These are phyloP conservation scores for Cicer yamashitae DNA, from an alignment of 306 rosid genomes.

Conservation along the genomic window DNA sequence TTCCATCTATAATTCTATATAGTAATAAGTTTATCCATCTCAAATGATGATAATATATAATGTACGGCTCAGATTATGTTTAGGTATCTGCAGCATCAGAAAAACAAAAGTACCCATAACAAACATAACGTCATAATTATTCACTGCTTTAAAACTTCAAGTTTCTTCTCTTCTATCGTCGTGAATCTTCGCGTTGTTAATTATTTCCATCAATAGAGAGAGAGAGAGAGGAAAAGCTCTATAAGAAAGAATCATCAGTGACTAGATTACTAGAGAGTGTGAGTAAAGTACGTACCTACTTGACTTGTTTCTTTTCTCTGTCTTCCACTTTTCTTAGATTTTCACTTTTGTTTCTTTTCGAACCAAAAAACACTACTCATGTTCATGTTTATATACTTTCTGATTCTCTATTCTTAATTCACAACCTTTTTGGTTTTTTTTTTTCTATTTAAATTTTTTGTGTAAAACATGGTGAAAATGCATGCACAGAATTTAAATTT, in stretches of 20 bases:
- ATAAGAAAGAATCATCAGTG: constrained; percentile 9
- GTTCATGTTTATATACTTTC: constrained; percentile 5
- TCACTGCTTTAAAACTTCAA: constrained; percentile 8
- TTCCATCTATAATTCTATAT: no score
- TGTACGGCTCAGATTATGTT: constrained; percentile 42
- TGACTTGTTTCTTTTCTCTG: constrained; percentile 35
- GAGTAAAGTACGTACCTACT: constrained; percentile 23
- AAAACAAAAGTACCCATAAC: constrained; percentile 1
- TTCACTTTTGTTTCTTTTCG: background rate
- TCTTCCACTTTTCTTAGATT: background rate
- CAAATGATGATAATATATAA: background rate
- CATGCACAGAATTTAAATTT: background rate
- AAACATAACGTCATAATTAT: background rate
- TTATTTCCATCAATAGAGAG: background rate
- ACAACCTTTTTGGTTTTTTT: background rate
- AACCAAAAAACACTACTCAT: background rate
- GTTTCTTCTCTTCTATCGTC: background rate
- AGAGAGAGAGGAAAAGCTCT: constrained; percentile 14
- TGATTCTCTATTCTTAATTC: constrained; percentile 9
- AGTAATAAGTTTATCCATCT: background rate
- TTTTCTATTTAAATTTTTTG: background rate
- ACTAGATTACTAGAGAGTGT: background rate
- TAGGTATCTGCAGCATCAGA: background rate
- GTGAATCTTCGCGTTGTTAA: constrained; percentile 19
- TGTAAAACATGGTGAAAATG: background rate